These are phyloP conservation scores for Pittosporum tobira DNA, from an alignment of 129 eudicot species.

Conservation along the genomic window DNA sequence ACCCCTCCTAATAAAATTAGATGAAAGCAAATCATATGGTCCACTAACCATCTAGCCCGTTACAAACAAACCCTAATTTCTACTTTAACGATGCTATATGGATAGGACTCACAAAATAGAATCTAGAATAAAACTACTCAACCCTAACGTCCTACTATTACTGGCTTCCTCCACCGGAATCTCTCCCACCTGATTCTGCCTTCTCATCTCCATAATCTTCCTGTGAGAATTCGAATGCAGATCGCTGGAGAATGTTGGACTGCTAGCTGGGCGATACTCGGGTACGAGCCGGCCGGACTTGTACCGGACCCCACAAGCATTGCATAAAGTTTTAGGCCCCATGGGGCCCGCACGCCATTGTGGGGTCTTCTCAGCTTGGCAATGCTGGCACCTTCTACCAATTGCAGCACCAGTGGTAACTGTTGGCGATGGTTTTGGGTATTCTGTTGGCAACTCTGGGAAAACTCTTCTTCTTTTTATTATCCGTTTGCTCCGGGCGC, in stretches of 20 bases:
- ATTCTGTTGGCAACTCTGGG: constrained; percentile 19
- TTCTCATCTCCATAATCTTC: constrained; percentile 76
- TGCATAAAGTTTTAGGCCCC: constrained; percentile 83
- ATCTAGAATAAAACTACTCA: constrained; percentile 11
- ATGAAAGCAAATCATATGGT: constrained; percentile 18
- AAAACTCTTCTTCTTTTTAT: constrained; percentile 28
- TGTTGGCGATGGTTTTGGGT: constrained; percentile 5
- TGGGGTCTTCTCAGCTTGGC: constrained; percentile 65
- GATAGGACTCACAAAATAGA: constrained; percentile 11
- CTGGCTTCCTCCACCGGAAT: constrained; percentile 15
- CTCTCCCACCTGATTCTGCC: constrained; percentile 35
- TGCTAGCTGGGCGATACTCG: constrained; percentile 74
- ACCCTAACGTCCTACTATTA: constrained; percentile 31
- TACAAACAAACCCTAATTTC: constrained; percentile 32
- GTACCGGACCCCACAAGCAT: constrained; percentile 83
- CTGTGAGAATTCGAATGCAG: constrained; percentile 77
- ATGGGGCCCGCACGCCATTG: constrained; percentile 89
- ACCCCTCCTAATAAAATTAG: constrained; percentile 21
- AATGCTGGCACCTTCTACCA: constrained; percentile 73
- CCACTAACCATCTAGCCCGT: constrained; percentile 29
- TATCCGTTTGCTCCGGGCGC: constrained; percentile 50
- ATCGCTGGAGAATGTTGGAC: constrained; percentile 58
- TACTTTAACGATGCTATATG: constrained; percentile 21
- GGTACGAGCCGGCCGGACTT: constrained; percentile 76
- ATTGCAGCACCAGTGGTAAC: constrained; percentile 12